Evolutionary conservation across 768 basidiomycete genomes (phyloP).

Genomic region (Kondoa malvinella): DNA sequence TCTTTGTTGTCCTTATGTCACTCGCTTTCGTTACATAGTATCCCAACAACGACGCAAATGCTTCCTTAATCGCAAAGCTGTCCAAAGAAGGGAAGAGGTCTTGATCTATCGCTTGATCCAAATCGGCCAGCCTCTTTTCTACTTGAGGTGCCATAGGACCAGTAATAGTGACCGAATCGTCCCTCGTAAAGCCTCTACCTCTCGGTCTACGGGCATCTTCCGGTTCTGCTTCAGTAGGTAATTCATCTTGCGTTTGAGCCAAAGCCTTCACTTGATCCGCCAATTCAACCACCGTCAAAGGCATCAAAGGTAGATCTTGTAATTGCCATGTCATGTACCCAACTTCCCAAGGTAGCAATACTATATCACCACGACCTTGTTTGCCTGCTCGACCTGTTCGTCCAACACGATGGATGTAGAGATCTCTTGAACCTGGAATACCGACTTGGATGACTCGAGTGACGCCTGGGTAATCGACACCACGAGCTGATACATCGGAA

Average conservation of each 20-base stretch:
- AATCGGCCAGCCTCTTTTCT: conserved; percentile 25
- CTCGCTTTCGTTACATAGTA: conserved; percentile 46
- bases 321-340: conserved; percentile 46
- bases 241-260: conserved; percentile 39
- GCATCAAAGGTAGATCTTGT: conserved; percentile 51
- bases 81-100: conserved; percentile 26
- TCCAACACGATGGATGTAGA: conserved; percentile 36
- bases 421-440: conserved; percentile 49
- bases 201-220: not conserved
- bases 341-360: conserved; percentile 41
- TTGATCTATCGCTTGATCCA: conserved; percentile 24
- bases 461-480: conserved; percentile 55
- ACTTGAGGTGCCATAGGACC: conserved; percentile 18
- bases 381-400: conserved; percentile 37
- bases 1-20: conserved; percentile 38
- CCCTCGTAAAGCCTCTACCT: not conserved
- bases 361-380: conserved; percentile 42
- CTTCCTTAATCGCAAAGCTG: conserved; percentile 37
- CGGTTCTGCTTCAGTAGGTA: conserved; percentile 25
- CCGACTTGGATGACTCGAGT: conserved; percentile 69
- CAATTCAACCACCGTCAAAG: conserved; percentile 41
- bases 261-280: conserved; percentile 37
- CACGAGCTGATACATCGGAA: conserved; percentile 39
- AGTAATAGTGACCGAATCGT: conserved; percentile 9
- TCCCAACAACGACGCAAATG: conserved; percentile 52